Base-by-base conservation (phyloP, 306 rosid species). In the Lathyrus aphaca region DNA sequence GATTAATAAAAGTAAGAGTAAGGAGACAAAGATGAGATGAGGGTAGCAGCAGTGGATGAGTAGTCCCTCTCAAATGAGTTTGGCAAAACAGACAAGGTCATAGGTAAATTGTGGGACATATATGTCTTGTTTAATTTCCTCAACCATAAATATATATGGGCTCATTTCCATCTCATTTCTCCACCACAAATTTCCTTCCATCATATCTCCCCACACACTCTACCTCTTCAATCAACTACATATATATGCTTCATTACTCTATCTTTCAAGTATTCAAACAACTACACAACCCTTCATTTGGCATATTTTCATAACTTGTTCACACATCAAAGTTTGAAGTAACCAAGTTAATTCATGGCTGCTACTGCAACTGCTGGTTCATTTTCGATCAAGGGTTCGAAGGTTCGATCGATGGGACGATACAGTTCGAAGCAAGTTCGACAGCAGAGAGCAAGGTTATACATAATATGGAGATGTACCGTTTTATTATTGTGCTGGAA, bases 401-500 rank as follows among this genome's bases (percentile, higher is more conserved):
- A 91, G 91, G 10, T 73, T 42, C 54, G 87, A 18, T 73, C 92
- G 27, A 83, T 79, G 87, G 82, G 79, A 17, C 63, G 88, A 65
- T 84, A 27, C 10, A 56, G 97, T 75, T 93, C 96, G 10, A 93
- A 85, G 80, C 96, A 86, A 49, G 74, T 89, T 19, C 68, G 89
- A 62, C 91, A 94, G 78, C 97, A 87, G 43, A 79, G 91, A 64
- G 88, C 95, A 3, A 71, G 99, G 78, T 91, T 94, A 69, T 94
- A 94, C 82, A 87, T 94, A 74, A 87, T 91, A 9, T 91, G 99
- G 99, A 94, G 97, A 64, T 94, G 99, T 74, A 84, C 91, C 59
- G 96, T 94, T 27, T 68, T 87, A 71, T 92, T 91, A 66, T 84
- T 94, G 11, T 91, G 92, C 23, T 87, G 95, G 96, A 80, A 91